Base-by-base conservation (phyloP, 306 rosid genomes). In the Vigna angularis region DNA sequence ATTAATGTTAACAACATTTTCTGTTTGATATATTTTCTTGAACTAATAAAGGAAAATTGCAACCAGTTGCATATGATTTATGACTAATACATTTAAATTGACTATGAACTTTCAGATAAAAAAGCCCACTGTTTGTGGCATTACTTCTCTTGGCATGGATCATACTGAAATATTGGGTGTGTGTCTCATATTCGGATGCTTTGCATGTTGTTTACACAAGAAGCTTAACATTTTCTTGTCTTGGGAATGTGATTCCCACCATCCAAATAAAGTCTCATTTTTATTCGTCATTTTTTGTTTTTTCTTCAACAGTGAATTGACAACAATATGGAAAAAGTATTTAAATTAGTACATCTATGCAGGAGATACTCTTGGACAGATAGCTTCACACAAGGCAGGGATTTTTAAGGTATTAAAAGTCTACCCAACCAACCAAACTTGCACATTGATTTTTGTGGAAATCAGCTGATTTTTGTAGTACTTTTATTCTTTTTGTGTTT, bases 331-430 rank as follows among this genome's bases (percentile, higher is more conserved):
- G 49, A 40, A 17, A 47, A 61, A n/a, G 36, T 72, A 12, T 64
- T 69, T 9, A 48, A 66, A 42, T 9, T 53, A 64, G 67, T 22
- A n/a, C 62, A 75, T 30, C 61, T 47, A 17, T 85, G 69, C 87
- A 92, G 97, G 97, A 64, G 74, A 90, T 67, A 85, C 91, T 15
- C 88, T 92, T 55, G 84, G 79, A 62, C 70, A 79, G 85, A 90
- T 90, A 81, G 95, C 95, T 75, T 84, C 84, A 48, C 93, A 92
- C 79, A 92, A 92, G 85, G 93, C 97, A 72, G 93, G 97, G 59
- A 88, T 92, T 75, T 85, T 90, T 71, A 88, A 90, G 97, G 97
- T 92, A 76, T 59, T 71, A 56, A 82, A 66, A 30, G 66, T 72
- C 51, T 76, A 56, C 56, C 34, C 11, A 10, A 63, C 80, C 68